Percentiles rank a stretch among this genome's conserved stretches.
These are phyloP conservation scores for Puya raimondii DNA, from an alignment of 176 grass and related monocot species.

Conservation along the genomic window DNA sequence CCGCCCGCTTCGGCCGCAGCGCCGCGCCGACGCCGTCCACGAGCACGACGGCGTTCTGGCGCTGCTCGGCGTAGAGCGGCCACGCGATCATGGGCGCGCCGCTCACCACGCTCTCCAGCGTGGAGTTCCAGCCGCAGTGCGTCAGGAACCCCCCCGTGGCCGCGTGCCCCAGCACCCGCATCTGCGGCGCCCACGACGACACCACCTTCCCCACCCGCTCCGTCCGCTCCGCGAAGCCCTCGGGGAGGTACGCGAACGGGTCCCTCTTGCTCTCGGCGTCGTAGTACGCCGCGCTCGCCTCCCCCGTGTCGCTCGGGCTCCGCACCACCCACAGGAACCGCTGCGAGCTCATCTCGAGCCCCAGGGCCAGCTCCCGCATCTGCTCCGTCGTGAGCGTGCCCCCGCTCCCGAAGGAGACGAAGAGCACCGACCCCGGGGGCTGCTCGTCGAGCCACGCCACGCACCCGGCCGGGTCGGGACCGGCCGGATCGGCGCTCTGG, in stretches of 20 bases:
- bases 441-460: slow-evolving; percentile 48
- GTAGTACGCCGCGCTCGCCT: slow-evolving; percentile 9
- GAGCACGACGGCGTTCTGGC: slow-evolving; percentile 49
- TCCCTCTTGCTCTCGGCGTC: slow-evolving; percentile 21
- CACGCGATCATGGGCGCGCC: slow-evolving; percentile 52
- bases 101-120: slow-evolving; percentile 22
- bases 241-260: slow-evolving; percentile 22
- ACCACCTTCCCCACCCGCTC: slow-evolving; percentile 12
- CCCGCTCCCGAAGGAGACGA: slow-evolving; percentile 50
- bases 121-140: slow-evolving; percentile 76
- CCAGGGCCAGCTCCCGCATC: slow-evolving; percentile 37
- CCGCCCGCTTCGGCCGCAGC: background rate
- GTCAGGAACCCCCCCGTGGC: slow-evolving; percentile 30
- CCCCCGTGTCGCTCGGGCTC: slow-evolving; percentile 16
- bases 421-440: slow-evolving; percentile 38
- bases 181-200: slow-evolving; percentile 22
- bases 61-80: slow-evolving; percentile 54
- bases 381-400: slow-evolving; percentile 35
- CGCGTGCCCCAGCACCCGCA: slow-evolving; percentile 25
- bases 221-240: slow-evolving; percentile 37
- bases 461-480: slow-evolving; percentile 4
- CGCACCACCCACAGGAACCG: slow-evolving; percentile 51
- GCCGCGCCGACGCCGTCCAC: slow-evolving; percentile 23
- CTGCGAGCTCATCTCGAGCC: slow-evolving; percentile 30
- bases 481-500: slow-evolving; percentile 7